Conservation (phyloP, 176 grass and related monocot genomes). For the Musa acuminata region DNA sequence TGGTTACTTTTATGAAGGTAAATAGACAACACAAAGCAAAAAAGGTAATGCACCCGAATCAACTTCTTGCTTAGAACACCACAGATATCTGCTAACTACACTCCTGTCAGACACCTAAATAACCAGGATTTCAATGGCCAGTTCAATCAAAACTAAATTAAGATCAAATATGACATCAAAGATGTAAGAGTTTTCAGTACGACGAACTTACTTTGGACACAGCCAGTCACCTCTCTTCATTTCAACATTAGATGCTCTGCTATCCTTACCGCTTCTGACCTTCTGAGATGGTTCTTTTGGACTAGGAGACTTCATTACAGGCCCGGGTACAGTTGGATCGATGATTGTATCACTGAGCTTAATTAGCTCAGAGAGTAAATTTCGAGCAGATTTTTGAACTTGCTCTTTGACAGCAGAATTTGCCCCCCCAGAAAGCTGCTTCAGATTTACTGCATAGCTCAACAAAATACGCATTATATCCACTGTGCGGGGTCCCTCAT, state of each 20-base stretch:
- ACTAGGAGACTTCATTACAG: conserved; percentile 22
- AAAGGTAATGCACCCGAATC: background rate
- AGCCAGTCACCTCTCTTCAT: conserved; percentile 97
- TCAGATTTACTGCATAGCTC: conserved; percentile 57
- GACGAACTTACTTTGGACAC: conserved; percentile 68
- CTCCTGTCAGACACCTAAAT: background rate
- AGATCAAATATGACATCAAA: conserved; percentile 5
- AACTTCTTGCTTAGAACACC: background rate
- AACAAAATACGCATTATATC: conserved; percentile 77
- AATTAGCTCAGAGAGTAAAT: conserved; percentile 59
- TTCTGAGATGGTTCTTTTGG: background rate
- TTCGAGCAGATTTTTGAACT: conserved; percentile 75
- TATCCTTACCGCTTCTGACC: conserved; percentile 1
- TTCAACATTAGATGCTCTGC: conserved; percentile 42
- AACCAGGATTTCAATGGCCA: background rate
- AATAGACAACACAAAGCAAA: background rate
- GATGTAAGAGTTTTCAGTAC: conserved; percentile 11
- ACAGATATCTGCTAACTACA: too few relatives aligned
- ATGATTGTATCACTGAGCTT: conserved; percentile 54
- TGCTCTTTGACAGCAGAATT: conserved; percentile 30
- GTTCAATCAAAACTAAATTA: background rate
- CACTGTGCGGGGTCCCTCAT: conserved; percentile 47
- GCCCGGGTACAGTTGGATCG: conserved; percentile 49
- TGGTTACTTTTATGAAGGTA: background rate
- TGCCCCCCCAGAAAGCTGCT: conserved; percentile 39